Base-by-base conservation (phyloP, 176 grass and related monocot species). In the Eleusine indica region DNA sequence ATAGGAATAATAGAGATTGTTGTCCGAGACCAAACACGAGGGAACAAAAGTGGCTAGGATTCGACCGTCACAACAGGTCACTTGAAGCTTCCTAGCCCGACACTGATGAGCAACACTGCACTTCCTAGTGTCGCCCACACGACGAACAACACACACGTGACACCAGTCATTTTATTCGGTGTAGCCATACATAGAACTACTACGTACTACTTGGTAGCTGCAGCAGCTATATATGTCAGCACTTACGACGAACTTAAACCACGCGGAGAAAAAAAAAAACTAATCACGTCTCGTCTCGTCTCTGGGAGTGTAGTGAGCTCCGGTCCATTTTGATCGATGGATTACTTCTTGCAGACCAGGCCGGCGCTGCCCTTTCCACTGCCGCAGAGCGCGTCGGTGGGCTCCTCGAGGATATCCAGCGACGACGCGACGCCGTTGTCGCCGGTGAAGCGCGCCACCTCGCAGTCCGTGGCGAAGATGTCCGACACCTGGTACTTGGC, bases 281-380 rank as follows among this genome's bases (percentile, higher is more conserved):
- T 51, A 80, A 15, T 37, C 30, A 66, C 46, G 42, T 4, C 49
- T 14, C 14, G 49, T 52, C 49, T 25, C 25, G 25, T 25, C 14
- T 3, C 10, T 14, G 15, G 30, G 11, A 46, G 7, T 1, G 10
- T 46, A 17, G 40, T 40, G 71, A 51, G 10, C 49, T 67, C 22
- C 18, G n/a, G n/a, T 15, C 15, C 1, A 28, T 62, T 28, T 62
- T n/a, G 58, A 62, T 28, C 58, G 58, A 62, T 28, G 3, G 1
- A 14, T 91, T 63, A 91, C 75, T 91, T 91, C 85, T 80, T 87
- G 85, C 85, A 91, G 65, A 91, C 81, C 25, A 91, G 70, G n/a
- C 89, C 89, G 57, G 80, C 48, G 71, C 76, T 43, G 69, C 54
- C 85, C 63, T 80, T 80, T 7, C 81, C 81, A 53, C 70, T 84